Percentiles rank a stretch among this genome's conserved stretches.
Evolutionary conservation across 179 eudicot species (phyloP).

Genomic region (Beta lomatogona): DNA sequence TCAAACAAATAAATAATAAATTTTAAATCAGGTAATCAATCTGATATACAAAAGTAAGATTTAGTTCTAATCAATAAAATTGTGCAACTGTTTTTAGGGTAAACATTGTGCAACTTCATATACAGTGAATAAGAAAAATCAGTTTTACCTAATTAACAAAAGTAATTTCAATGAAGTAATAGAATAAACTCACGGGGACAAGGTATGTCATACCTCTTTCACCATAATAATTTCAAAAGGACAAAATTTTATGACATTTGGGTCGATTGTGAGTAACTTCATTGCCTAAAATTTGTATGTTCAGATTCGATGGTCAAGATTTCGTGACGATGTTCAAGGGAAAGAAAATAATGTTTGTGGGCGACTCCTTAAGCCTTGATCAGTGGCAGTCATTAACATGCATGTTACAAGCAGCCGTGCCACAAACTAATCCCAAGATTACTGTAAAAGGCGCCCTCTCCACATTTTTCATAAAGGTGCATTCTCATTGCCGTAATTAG

Average conservation of each 20-base stretch:
- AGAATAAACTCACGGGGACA: too few species aligned
- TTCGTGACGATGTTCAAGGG: slow-evolving; percentile 50
- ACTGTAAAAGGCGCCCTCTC: slow-evolving; percentile 22
- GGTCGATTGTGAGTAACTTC: background rate
- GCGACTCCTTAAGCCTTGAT: slow-evolving; percentile 65
- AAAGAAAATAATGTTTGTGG: slow-evolving; percentile 74
- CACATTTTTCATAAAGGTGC: slow-evolving; percentile 44
- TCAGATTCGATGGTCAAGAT: slow-evolving; percentile 56
- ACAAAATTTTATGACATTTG: background rate
- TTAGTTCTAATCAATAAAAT: too few species aligned
- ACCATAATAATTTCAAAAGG: background rate
- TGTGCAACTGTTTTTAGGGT: too few species aligned
- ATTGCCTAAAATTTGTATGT: background rate
- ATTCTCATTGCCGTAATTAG: background rate
- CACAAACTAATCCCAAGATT: slow-evolving; percentile 37
- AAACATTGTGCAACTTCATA: too few species aligned
- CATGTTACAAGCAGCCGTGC: slow-evolving; percentile 60
- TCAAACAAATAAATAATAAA: too few species aligned
- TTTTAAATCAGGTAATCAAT: too few species aligned
- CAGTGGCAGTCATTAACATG: slow-evolving; percentile 77
- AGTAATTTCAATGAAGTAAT: too few species aligned
- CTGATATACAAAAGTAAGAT: too few species aligned
- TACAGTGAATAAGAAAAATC: too few species aligned
- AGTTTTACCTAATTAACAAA: too few species aligned
- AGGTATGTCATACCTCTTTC: too few species aligned